A percentile compares a stretch with the other conserved stretches of the same genome.
Conservation (phyloP, 1,284 basidiomycete species). For the Thelephora terrestris region DNA sequence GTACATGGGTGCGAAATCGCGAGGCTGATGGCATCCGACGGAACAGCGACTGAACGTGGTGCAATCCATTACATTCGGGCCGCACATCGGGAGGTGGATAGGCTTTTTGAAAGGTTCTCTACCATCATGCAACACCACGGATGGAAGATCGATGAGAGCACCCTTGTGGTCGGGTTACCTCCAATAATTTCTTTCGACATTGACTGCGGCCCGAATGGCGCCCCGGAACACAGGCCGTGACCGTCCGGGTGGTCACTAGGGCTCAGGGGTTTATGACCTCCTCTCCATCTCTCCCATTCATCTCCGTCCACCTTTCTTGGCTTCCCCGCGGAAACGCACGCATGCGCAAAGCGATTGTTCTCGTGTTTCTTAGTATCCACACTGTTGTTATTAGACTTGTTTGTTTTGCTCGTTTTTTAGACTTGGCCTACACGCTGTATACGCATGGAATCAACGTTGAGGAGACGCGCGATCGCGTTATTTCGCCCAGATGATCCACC, state of each 20-base stretch:
- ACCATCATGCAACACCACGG: constrained; percentile 20
- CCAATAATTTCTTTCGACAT: not conserved
- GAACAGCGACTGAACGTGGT: constrained; percentile 4
- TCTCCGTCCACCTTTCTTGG: too few relatives aligned
- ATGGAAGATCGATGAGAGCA: constrained; percentile 29
- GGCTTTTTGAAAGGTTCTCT: constrained; percentile 24
- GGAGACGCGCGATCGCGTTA: too few relatives aligned
- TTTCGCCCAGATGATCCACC: too few relatives aligned
- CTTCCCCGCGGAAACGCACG: too few relatives aligned
- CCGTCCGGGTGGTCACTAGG: not conserved
- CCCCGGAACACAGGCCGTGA: not conserved
- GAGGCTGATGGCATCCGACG: not conserved
- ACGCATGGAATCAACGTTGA: too few relatives aligned
- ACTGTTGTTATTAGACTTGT: too few relatives aligned
- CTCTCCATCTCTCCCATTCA: too few relatives aligned
- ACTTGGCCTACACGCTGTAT: too few relatives aligned
- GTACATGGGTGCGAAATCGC: constrained; percentile 30
- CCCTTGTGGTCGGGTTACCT: constrained; percentile 27
- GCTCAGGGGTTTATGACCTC: too few relatives aligned
- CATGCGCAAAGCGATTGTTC: too few relatives aligned
- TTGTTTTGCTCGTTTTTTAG: too few relatives aligned
- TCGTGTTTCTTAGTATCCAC: too few relatives aligned
- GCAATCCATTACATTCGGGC: constrained; percentile 13
- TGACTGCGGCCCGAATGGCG: not conserved
- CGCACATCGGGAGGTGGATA: constrained; percentile 16